A percentile compares a stretch with the other conserved stretches of the same genome.
These are phyloP conservation scores for Vigna trinervia DNA, from an alignment of 306 rosid species.

Conservation along the genomic window DNA sequence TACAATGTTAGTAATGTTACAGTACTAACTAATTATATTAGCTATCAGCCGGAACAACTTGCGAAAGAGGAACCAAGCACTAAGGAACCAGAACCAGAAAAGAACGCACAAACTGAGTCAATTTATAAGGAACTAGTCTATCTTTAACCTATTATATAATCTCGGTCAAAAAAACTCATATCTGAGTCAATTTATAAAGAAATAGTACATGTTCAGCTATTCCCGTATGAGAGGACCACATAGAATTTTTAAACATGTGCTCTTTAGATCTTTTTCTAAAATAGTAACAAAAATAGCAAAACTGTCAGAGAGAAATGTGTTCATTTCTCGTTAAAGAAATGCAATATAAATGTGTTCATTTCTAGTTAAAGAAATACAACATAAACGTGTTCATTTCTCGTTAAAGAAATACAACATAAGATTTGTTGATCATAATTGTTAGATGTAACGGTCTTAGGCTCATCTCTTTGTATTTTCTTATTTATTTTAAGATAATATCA, in stretches of 20 bases:
- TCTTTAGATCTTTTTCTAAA: too few species aligned
- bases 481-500: too few species aligned
- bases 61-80: not conserved
- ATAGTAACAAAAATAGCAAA: too few species aligned
- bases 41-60: conserved; percentile 17
- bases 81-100: conserved; percentile 13
- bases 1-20: not conserved
- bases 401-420: conserved; percentile 1
- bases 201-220: not conserved
- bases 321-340: not conserved
- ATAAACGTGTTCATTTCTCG: conserved; percentile 4
- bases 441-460: too few species aligned
- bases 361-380: not conserved
- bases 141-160: not conserved
- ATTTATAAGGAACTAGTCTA: conserved; percentile 3
- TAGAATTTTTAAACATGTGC: too few species aligned
- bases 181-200: conserved; percentile 19
- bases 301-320: not conserved
- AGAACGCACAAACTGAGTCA: conserved; percentile 3
- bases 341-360: not conserved
- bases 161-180: not conserved
- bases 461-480: too few species aligned
- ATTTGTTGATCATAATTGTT: not conserved
- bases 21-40: not conserved
- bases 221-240: too few species aligned